Evolutionary conservation across 78 protist genomes (phyloP).

Genomic region (Thecamonas trahens): DNA sequence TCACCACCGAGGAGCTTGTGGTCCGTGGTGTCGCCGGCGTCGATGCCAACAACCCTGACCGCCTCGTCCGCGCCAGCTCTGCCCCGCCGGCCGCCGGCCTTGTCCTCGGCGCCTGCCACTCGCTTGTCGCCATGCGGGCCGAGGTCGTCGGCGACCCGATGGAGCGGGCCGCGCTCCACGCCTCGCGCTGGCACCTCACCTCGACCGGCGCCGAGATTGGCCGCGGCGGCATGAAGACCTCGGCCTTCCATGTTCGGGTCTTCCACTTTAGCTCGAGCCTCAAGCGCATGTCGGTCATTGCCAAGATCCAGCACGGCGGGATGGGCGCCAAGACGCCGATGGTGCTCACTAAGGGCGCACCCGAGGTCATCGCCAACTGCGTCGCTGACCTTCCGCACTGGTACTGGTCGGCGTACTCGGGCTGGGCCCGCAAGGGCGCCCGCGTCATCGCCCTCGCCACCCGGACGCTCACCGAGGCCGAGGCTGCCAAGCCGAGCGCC

Average conservation of each 20-base stretch:
- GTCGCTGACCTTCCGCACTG: conserved; percentile 17
- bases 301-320: background rate
- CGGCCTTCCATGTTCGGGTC: conserved; percentile 4
- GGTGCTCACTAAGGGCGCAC: conserved; percentile 73
- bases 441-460: conserved; percentile 85
- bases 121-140: conserved; percentile 28
- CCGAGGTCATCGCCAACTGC: conserved; percentile 64
- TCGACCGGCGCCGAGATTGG: no score
- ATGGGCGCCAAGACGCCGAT: background rate
- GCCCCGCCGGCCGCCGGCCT: background rate
- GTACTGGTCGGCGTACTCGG: conserved; percentile 29
- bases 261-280: conserved; percentile 74
- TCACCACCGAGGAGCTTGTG: conserved; percentile 83
- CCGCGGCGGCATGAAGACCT: background rate
- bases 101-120: conserved; percentile 83
- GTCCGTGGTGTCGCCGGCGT: conserved; percentile 66
- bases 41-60: background rate
- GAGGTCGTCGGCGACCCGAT: conserved; percentile 91
- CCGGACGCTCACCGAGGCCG: background rate
- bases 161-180: conserved; percentile 84
- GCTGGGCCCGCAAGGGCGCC: conserved; percentile 48
- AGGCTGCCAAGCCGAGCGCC: conserved; percentile 7
- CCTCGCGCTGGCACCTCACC: no score
- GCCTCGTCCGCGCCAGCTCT: background rate
- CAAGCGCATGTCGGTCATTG: conserved; percentile 82